Evolutionary conservation across 352 stramenopile species (phyloP).

Genomic region (Globisporangium camurandrum): DNA sequence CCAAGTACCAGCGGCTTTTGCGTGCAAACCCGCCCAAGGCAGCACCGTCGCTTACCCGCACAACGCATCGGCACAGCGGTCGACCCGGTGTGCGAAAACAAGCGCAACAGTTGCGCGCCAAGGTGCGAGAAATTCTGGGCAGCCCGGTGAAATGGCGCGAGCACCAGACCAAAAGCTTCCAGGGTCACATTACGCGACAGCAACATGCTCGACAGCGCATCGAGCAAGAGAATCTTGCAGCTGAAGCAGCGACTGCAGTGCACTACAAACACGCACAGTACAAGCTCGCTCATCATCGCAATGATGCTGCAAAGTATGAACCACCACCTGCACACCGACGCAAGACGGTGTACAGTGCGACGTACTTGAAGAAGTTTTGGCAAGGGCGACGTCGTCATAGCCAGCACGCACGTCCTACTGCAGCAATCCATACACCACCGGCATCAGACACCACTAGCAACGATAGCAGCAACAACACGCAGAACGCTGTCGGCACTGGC

Average conservation of each 20-base stretch:
- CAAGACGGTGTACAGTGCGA: conserved; percentile 1
- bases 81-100: background rate
- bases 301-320: background rate
- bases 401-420: background rate
- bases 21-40: conserved; percentile 5
- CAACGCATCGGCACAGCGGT: background rate
- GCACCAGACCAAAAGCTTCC: conserved; percentile 47
- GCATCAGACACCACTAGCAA: background rate
- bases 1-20: conserved; percentile 2
- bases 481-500: background rate
- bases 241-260: conserved; percentile 17
- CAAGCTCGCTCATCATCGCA: background rate
- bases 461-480: background rate
- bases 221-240: conserved; percentile 15
- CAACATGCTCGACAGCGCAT: conserved; percentile 21
- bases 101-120: conserved; percentile 1
- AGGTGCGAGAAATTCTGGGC: conserved; percentile 10
- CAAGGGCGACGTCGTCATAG: background rate
- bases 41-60: background rate
- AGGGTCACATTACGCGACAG: conserved; percentile 50
- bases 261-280: conserved; percentile 16
- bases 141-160: conserved; percentile 26
- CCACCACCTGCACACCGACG: background rate
- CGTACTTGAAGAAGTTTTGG: conserved; percentile 27
- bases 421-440: no score